phyloP scores from a whole-genome alignment of 2,329 filamentous ascomycete genomes.

The Rutstroemia sp. region DNA sequence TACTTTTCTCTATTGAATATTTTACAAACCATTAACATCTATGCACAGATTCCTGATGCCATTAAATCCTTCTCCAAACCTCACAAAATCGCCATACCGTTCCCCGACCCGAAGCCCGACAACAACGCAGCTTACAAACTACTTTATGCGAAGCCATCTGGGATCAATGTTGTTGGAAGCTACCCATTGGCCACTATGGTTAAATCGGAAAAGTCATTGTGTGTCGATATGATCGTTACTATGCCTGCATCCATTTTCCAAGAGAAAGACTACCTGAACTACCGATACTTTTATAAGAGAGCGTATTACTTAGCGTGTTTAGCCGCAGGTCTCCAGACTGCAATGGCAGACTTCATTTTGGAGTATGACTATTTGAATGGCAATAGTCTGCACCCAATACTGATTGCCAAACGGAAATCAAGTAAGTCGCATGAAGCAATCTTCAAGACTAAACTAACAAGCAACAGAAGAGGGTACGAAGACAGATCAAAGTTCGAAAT shows the following conservation, averaged over 20 bases:
- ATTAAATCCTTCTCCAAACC: slow-evolving; percentile 58
- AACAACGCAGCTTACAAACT: slow-evolving; percentile 77
- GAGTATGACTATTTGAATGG: slow-evolving; percentile 62
- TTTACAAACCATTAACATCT: slow-evolving; percentile 4
- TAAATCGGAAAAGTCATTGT: slow-evolving; percentile 49
- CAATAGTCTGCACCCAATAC: slow-evolving; percentile 68
- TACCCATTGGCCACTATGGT: slow-evolving; percentile 71
- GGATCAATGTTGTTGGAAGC: slow-evolving; percentile 84
- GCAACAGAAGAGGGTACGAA: slow-evolving; percentile 22
- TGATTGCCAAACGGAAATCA: slow-evolving; percentile 36
- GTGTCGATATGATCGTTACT: slow-evolving; percentile 77
- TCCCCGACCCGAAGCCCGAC: slow-evolving; percentile 70
- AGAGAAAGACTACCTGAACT: slow-evolving; percentile 88
- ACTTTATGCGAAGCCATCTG: slow-evolving; percentile 64
- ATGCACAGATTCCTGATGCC: slow-evolving; percentile 59
- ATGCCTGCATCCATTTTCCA: slow-evolving; percentile 79
- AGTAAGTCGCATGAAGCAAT: slow-evolving; percentile 9
- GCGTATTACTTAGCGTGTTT: slow-evolving; percentile 86
- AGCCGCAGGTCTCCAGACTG: slow-evolving; percentile 58
- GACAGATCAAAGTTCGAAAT: slow-evolving; percentile 35
- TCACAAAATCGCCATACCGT: slow-evolving; percentile 68
- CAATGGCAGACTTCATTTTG: slow-evolving; percentile 45
- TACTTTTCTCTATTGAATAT: not conserved
- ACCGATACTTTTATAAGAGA: slow-evolving; percentile 90
- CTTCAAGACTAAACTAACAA: not conserved